Conservation (phyloP, 257 asterid genomes). For the Przewalskia tangutica region DNA sequence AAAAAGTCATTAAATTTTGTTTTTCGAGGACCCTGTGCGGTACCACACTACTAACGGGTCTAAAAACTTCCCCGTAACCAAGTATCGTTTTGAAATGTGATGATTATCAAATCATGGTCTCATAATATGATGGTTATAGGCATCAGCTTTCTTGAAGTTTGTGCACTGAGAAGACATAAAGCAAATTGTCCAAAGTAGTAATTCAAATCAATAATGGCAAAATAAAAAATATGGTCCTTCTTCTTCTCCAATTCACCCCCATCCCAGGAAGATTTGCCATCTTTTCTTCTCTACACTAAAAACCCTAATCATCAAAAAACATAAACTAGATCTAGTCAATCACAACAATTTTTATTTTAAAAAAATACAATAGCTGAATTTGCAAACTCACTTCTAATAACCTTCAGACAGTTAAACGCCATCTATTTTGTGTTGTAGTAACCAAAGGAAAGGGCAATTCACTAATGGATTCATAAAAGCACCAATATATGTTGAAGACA, state of each 20-base stretch:
- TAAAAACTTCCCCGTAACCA: too few species aligned
- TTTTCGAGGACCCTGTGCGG: too few species aligned
- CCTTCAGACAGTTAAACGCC: not conserved
- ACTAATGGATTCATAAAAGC: not conserved
- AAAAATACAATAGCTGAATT: not conserved
- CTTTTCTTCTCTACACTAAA: not conserved
- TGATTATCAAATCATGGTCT: conserved; percentile 49
- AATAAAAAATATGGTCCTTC: conserved; percentile 10
- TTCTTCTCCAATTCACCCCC: conserved; percentile 4
- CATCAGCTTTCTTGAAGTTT: conserved; percentile 42
- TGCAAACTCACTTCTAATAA: not conserved
- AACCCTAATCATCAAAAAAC: not conserved
- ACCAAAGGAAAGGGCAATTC: not conserved
- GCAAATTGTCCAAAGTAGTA: conserved; percentile 25
- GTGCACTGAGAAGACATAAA: conserved; percentile 48
- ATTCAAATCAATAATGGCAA: conserved; percentile 18
- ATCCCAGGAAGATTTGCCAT: not conserved
- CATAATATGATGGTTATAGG: conserved; percentile 17
- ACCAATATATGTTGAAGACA: not conserved
- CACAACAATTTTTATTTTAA: not conserved
- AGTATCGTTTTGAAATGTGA: not conserved
- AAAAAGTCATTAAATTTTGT: too few species aligned
- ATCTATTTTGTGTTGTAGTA: not conserved
- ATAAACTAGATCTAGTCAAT: not conserved
- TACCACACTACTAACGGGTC: too few species aligned